Evolutionary conservation across 2,329 filamentous ascomycete genomes (phyloP).

Genomic region (Fusarium drepaniforme): DNA sequence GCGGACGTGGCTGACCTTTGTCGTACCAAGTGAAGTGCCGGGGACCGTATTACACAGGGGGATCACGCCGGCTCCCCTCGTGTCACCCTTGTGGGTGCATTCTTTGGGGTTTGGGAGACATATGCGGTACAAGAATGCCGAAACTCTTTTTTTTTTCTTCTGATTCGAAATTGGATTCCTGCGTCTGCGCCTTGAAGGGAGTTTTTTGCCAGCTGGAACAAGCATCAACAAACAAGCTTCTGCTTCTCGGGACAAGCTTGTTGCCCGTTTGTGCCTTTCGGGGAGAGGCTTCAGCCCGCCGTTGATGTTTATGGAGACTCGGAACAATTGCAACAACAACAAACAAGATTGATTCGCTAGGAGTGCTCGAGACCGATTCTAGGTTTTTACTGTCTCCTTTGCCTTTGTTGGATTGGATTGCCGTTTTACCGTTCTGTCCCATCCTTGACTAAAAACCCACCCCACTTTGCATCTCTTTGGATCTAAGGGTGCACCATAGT

Average conservation of each 20-base stretch:
- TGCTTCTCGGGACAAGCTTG: neutral
- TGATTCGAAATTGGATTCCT: slow-evolving; percentile 33
- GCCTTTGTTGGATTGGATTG: slow-evolving; percentile 9
- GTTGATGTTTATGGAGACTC: slow-evolving; percentile 21
- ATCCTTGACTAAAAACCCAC: slow-evolving; percentile 6
- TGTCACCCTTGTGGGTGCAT: slow-evolving; percentile 28
- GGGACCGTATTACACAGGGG: slow-evolving; percentile 15
- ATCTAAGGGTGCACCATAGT: slow-evolving; percentile 34
- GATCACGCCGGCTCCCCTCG: slow-evolving; percentile 27
- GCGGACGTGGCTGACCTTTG: slow-evolving; percentile 16
- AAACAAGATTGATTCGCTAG: slow-evolving; percentile 8
- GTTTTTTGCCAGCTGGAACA: slow-evolving; percentile 4
- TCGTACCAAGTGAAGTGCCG: neutral
- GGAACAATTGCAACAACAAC: neutral
- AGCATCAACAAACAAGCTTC: neutral
- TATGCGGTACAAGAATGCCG: slow-evolving; percentile 18
- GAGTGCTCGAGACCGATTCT: slow-evolving; percentile 11
- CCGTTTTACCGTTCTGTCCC: slow-evolving; percentile 8
- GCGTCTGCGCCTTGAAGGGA: neutral
- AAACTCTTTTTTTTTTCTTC: slow-evolving; percentile 2
- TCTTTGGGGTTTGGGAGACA: slow-evolving; percentile 17
- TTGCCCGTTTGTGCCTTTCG: slow-evolving; percentile 1
- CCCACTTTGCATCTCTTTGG: slow-evolving; percentile 36
- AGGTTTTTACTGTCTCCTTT: slow-evolving; percentile 4
- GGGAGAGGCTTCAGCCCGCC: slow-evolving; percentile 15